These are phyloP conservation scores for Pyrus communis DNA, from an alignment of 306 rosid species.

Conservation along the genomic window DNA sequence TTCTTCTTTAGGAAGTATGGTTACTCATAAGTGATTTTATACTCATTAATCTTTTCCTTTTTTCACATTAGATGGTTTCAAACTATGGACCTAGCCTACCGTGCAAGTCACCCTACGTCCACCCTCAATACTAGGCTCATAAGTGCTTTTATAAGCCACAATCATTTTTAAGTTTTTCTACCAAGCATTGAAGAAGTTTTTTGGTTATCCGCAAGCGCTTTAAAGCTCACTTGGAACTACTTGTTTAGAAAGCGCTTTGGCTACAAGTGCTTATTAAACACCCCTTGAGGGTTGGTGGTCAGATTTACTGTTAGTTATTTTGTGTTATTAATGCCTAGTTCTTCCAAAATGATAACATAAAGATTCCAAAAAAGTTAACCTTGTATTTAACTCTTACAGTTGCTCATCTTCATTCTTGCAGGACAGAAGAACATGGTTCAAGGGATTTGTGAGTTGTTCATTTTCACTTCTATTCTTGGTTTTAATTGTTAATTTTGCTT, in stretches of 20 bases:
- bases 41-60: too few species aligned
- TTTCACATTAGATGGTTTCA: too few species aligned
- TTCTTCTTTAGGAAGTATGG: background rate
- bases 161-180: too few species aligned
- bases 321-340: background rate
- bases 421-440: constrained; percentile 82
- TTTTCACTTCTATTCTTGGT: constrained; percentile 3
- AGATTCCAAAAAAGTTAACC: background rate
- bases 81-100: too few species aligned
- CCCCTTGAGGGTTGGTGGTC: background rate
- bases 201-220: too few species aligned
- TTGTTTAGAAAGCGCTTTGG: too few species aligned
- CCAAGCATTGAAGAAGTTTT: too few species aligned
- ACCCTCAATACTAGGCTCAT: too few species aligned
- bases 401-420: constrained; percentile 40
- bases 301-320: background rate
- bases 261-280: too few species aligned
- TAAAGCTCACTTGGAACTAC: too few species aligned
- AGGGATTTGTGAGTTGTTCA: constrained; percentile 60
- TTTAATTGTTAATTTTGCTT: background rate
- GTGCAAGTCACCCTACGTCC: too few species aligned
- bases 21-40: background rate
- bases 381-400: constrained; percentile 30
- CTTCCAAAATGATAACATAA: background rate
- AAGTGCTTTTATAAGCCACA: too few species aligned